phyloP scores from a whole-genome alignment of 345 rosid species.

The Eucalyptus globulus region DNA sequence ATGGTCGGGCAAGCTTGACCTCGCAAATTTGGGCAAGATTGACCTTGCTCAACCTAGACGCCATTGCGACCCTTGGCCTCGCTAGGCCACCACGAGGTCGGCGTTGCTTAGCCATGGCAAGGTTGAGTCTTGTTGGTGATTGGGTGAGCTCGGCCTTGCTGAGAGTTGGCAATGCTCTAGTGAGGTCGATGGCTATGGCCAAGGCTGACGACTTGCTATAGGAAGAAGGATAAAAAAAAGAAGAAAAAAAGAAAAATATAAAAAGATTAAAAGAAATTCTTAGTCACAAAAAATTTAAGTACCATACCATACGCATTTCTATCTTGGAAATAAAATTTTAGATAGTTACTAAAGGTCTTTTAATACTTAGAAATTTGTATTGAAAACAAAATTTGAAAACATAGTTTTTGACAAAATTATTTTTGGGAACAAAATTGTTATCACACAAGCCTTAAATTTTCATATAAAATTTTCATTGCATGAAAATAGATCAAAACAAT shows the following conservation, averaged over 20 bases:
- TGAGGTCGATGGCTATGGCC: too few relatives aligned
- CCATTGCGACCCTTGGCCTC: accelerated
- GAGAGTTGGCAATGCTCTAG: too few relatives aligned
- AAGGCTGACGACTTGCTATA: accelerated
- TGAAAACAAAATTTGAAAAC: accelerated
- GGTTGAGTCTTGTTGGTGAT: accelerated
- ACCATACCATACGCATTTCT: accelerated
- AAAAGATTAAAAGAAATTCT: too few relatives aligned
- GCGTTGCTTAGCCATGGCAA: accelerated
- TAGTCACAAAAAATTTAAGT: accelerated
- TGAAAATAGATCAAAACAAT: accelerated
- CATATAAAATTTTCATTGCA: too few relatives aligned
- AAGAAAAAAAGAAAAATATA: accelerated
- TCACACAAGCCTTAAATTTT: accelerated
- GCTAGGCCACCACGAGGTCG: accelerated
- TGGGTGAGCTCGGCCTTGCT: too few relatives aligned
- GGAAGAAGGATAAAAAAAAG: accelerated
- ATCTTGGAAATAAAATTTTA: accelerated
- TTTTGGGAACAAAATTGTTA: accelerated
- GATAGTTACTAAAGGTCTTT: accelerated
- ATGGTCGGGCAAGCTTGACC: accelerated
- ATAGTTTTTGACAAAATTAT: accelerated
- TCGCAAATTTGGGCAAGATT: accelerated
- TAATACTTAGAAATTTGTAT: accelerated
- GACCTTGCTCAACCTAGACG: too few relatives aligned